A percentile compares a stretch with the other conserved stretches of the same genome.
Evolutionary conservation across 2,329 filamentous ascomycete genomes (phyloP).

Genomic region (Pseudogymnoascus sp.): DNA sequence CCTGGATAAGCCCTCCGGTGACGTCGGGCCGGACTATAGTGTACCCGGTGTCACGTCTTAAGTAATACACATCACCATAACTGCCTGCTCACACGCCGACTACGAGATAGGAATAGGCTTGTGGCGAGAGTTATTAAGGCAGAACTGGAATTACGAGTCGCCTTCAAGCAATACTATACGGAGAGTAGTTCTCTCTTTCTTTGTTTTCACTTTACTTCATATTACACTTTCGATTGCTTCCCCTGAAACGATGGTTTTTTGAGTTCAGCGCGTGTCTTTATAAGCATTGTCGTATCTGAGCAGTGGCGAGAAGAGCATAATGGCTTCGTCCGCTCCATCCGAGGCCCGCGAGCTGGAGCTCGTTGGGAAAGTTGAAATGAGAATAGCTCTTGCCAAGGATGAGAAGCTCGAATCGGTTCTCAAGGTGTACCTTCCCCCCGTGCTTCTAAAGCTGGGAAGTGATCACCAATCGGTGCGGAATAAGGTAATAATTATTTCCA

Average conservation of each 20-base stretch:
- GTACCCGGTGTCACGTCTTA: not conserved
- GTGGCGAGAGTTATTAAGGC: constrained; percentile 3
- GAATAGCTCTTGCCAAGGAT: constrained; percentile 67
- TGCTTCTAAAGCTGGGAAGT: constrained; percentile 81
- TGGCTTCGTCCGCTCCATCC: constrained; percentile 17
- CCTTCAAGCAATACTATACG: not conserved
- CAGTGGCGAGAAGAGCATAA: not conserved
- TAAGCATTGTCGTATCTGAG: constrained; percentile 3
- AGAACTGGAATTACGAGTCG: not conserved
- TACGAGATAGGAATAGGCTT: constrained; percentile 6
- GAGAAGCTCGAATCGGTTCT: constrained; percentile 72
- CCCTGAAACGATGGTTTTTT: constrained; percentile 1
- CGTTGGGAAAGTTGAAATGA: constrained; percentile 76
- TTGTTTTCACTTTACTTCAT: not conserved
- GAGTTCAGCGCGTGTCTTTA: constrained; percentile 1
- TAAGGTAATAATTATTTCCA: constrained; percentile 45
- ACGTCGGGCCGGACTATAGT: not conserved
- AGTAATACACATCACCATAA: not conserved
- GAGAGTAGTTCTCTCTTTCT: constrained; percentile 4
- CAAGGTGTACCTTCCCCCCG: constrained; percentile 68
- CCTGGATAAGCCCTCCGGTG: constrained; percentile 6
- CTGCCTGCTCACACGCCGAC: not conserved
- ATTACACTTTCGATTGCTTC: not conserved
- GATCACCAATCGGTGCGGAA: constrained; percentile 72
- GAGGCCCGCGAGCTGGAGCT: constrained; percentile 73